Percentiles rank a stretch among this genome's conserved stretches.
These are phyloP conservation scores for Candida tunisiensis DNA, from an alignment of 1,139 yeast genomes.

Conservation along the genomic window DNA sequence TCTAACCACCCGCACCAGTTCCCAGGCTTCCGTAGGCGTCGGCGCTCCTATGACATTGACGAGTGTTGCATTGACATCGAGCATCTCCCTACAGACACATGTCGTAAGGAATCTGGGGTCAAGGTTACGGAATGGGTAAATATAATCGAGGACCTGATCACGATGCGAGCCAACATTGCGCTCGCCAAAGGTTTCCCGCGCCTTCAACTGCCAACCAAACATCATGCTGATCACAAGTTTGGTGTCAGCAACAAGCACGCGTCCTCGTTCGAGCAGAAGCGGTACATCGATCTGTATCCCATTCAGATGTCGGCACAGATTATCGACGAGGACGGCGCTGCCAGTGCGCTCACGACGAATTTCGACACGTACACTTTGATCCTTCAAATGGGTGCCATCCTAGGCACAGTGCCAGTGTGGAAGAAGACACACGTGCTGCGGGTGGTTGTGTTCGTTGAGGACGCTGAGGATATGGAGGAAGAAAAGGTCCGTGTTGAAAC, in stretches of 20 bases:
- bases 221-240: background rate
- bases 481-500: slow-evolving; percentile 46
- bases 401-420: slow-evolving; percentile 91
- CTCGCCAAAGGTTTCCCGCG: slow-evolving; percentile 73
- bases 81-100: slow-evolving; percentile 63
- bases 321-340: slow-evolving; percentile 41
- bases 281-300: slow-evolving; percentile 77
- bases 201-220: slow-evolving; percentile 37
- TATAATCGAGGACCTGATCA: slow-evolving; percentile 74
- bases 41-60: slow-evolving; percentile 5
- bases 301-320: slow-evolving; percentile 88
- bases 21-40: slow-evolving; percentile 1
- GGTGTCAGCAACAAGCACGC: background rate
- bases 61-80: slow-evolving; percentile 11
- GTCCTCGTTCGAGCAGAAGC: slow-evolving; percentile 20
- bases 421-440: slow-evolving; percentile 54
- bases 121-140: slow-evolving; percentile 80
- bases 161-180: slow-evolving; percentile 88
- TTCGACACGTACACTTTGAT: slow-evolving; percentile 91
- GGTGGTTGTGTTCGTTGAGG: slow-evolving; percentile 82
- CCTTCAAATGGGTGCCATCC: slow-evolving; percentile 79
- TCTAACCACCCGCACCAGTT: background rate
- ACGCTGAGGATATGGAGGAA: slow-evolving; percentile 46
- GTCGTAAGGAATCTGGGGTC: slow-evolving; percentile 55
- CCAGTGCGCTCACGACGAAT: slow-evolving; percentile 64